Evolutionary conservation across 805 yeast species (phyloP).

Genomic region (Groenewaldozyma tartarivorans): DNA sequence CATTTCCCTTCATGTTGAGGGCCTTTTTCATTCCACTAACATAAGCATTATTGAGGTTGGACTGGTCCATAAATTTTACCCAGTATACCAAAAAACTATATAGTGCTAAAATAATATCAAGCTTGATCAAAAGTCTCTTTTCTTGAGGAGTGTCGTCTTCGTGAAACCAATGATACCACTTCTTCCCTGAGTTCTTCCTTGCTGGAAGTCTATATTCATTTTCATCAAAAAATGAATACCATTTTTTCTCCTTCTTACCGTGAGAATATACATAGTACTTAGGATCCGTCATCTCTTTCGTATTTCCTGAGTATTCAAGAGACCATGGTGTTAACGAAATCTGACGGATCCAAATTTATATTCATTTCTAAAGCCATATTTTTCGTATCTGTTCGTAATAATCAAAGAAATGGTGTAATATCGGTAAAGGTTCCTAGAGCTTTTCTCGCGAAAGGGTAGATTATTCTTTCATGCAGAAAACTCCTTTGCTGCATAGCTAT

Average conservation of each 20-base stretch:
- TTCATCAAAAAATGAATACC: slow-evolving; percentile 4
- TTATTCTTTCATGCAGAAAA: too few species aligned
- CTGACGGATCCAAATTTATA: neutral
- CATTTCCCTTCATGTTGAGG: slow-evolving; percentile 50
- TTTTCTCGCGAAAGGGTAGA: too few species aligned
- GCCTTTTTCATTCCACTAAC: slow-evolving; percentile 54
- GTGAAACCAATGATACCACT: slow-evolving; percentile 11
- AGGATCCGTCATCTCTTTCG: neutral
- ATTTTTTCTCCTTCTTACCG: neutral
- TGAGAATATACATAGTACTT: neutral
- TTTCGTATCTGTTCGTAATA: too few species aligned
- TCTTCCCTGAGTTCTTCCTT: slow-evolving; percentile 3
- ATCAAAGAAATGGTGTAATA: too few species aligned
- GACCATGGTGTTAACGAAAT: too few species aligned
- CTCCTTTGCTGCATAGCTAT: too few species aligned
- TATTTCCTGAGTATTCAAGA: too few species aligned
- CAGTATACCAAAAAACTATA: slow-evolving; percentile 54
- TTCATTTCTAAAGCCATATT: neutral
- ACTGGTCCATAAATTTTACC: slow-evolving; percentile 55
- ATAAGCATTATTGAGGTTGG: slow-evolving; percentile 41
- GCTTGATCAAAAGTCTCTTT: slow-evolving; percentile 38
- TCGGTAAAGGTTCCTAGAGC: too few species aligned
- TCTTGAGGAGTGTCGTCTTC: slow-evolving; percentile 37
- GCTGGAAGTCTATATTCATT: slow-evolving; percentile 9
- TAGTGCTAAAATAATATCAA: slow-evolving; percentile 51